A percentile compares a stretch with the other conserved stretches of the same genome.
These are phyloP conservation scores for Citrus trifoliata DNA, from an alignment of 345 rosid genomes.

Conservation along the genomic window DNA sequence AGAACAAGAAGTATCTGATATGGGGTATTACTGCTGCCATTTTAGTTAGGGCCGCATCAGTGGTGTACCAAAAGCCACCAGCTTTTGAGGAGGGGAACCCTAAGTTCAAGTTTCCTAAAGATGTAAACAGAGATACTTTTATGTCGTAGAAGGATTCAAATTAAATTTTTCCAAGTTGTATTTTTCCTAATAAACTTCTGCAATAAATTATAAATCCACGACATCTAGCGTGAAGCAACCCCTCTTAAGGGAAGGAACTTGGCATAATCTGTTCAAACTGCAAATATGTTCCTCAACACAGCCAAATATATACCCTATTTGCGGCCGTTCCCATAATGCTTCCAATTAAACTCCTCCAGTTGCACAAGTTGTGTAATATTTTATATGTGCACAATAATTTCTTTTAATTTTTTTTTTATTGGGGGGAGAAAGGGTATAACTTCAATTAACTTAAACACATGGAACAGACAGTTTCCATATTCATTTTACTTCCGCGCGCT, in stretches of 20 bases:
- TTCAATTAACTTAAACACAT: too few species aligned
- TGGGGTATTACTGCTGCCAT: conserved; percentile 80
- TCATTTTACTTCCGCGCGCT: too few species aligned
- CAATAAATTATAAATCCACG: conserved; percentile 6
- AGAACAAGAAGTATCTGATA: conserved; percentile 45
- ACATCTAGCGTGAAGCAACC: neutral
- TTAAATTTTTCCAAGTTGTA: neutral
- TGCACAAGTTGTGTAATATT: too few species aligned
- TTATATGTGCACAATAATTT: too few species aligned
- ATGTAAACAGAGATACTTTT: conserved; percentile 33
- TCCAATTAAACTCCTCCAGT: too few species aligned
- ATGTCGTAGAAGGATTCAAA: conserved; percentile 17
- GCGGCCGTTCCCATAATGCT: too few species aligned
- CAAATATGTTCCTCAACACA: neutral
- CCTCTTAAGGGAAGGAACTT: neutral
- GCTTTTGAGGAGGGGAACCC: conserved; percentile 58
- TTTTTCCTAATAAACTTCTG: conserved; percentile 6
- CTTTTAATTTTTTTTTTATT: too few species aligned
- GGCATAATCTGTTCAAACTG: neutral
- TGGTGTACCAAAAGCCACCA: conserved; percentile 55
- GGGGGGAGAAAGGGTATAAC: too few species aligned
- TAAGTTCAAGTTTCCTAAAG: conserved; percentile 51
- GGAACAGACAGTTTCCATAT: too few species aligned
- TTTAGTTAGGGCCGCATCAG: conserved; percentile 70
- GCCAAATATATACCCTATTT: too few species aligned